Evolutionary conservation across 306 rosid genomes (phyloP).

Genomic region (Ochetophila trinervis): DNA sequence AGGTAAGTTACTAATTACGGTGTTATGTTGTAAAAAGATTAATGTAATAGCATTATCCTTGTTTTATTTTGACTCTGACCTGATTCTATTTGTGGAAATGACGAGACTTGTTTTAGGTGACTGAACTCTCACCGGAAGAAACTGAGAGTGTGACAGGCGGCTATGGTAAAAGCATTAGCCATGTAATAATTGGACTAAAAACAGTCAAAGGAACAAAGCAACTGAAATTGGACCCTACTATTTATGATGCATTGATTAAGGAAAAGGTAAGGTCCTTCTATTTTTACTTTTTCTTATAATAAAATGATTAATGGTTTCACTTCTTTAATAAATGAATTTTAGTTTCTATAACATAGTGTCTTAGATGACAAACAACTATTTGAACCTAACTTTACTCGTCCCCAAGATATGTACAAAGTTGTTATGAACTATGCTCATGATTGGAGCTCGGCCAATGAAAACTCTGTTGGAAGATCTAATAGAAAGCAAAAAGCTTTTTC

Average conservation of each 20-base stretch:
- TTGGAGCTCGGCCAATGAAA: too few relatives aligned
- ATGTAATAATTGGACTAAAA: constrained; percentile 89
- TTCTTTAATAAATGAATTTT: not conserved
- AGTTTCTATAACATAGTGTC: not conserved
- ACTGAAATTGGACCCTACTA: constrained; percentile 92
- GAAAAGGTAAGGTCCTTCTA: constrained; percentile 56
- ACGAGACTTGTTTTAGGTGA: constrained; percentile 50
- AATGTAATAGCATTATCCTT: constrained; percentile 10
- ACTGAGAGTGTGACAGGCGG: constrained; percentile 88
- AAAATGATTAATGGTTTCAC: not conserved
- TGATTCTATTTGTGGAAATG: constrained; percentile 22
- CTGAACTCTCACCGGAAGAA: constrained; percentile 95
- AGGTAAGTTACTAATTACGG: constrained; percentile 47
- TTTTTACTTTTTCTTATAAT: not conserved
- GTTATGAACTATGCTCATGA: too few relatives aligned
- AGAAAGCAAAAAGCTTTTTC: too few relatives aligned
- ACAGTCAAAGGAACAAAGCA: constrained; percentile 98
- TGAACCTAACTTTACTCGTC: too few relatives aligned
- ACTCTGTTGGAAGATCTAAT: too few relatives aligned
- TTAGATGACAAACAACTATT: not conserved
- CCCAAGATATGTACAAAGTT: too few relatives aligned
- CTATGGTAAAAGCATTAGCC: constrained; percentile 98
- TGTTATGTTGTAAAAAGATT: constrained; percentile 7
- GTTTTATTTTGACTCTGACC: constrained; percentile 13
- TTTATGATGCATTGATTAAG: constrained; percentile 90